Conservation (phyloP, 2,329 filamentous ascomycete genomes). For the Cladophialophora bantiana region DNA sequence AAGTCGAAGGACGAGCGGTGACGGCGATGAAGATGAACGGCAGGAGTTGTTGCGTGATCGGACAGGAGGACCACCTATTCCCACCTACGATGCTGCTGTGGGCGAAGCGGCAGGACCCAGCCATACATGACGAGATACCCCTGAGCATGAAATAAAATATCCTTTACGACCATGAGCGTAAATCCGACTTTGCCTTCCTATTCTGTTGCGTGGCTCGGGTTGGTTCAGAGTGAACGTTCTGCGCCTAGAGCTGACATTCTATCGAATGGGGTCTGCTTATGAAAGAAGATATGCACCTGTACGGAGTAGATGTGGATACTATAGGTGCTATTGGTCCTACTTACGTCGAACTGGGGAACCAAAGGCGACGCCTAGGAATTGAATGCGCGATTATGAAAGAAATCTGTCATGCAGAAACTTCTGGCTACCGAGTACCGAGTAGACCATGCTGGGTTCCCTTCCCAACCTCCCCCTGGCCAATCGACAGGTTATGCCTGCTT, state of each 20-base stretch:
- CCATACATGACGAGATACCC: slow-evolving; percentile 39
- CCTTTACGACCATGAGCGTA: slow-evolving; percentile 20
- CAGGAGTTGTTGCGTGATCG: slow-evolving; percentile 50
- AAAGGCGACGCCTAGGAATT: not conserved
- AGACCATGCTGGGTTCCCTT: not conserved
- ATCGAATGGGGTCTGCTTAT: not conserved
- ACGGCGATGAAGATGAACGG: slow-evolving; percentile 60
- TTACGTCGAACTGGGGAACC: too few relatives aligned
- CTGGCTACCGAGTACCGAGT: not conserved
- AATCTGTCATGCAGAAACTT: slow-evolving; percentile 12
- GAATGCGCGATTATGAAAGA: slow-evolving; percentile 6
- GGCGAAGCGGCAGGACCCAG: slow-evolving; percentile 44
- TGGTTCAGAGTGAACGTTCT: not conserved
- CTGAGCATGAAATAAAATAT: slow-evolving; percentile 31
- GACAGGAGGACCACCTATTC: slow-evolving; percentile 73
- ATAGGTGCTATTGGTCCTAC: too few relatives aligned
- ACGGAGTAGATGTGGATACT: not conserved
- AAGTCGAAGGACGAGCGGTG: slow-evolving; percentile 64
- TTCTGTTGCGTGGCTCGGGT: not conserved
- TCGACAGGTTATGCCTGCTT: not conserved
- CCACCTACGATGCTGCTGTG: slow-evolving; percentile 81
- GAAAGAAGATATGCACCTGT: not conserved
- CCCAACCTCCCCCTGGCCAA: not conserved
- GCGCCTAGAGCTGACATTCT: not conserved
- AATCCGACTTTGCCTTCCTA: not conserved